Conservation (phyloP, 805 yeast species). For the Brettanomyces nanus region DNA sequence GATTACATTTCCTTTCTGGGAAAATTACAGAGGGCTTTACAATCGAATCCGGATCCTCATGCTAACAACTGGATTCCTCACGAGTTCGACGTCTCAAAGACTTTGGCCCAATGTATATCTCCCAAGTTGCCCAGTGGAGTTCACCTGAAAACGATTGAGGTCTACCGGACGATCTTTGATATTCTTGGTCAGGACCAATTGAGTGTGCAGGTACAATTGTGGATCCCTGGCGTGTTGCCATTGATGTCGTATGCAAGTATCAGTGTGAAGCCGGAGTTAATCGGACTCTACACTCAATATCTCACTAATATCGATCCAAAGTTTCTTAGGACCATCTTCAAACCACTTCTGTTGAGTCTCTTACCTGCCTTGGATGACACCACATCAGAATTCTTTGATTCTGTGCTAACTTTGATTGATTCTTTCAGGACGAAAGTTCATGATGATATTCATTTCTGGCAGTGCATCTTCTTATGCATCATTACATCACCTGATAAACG, state of each 20-base stretch:
- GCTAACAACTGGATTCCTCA: constrained; percentile 55
- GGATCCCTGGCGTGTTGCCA: constrained; percentile 94
- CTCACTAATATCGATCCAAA: constrained; percentile 44
- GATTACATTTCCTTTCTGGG: constrained; percentile 89
- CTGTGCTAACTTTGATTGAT: constrained; percentile 53
- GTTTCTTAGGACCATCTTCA: constrained; percentile 46
- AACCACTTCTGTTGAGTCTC: constrained; percentile 65
- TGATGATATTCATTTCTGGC: constrained; percentile 83
- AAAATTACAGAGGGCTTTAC: constrained; percentile 65
- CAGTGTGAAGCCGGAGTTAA: constrained; percentile 72
- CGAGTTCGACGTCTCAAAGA: constrained; percentile 55
- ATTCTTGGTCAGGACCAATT: constrained; percentile 50
- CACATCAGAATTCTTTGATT: constrained; percentile 69
- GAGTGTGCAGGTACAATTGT: constrained; percentile 49
- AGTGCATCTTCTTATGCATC: constrained; percentile 62
- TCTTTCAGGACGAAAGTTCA: constrained; percentile 44
- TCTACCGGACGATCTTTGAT: constrained; percentile 64
- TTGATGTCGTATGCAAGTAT: constrained; percentile 82
- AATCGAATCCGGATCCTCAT: constrained; percentile 34
- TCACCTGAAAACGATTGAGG: constrained; percentile 77
- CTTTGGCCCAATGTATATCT: constrained; percentile 71
- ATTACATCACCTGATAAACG: constrained; percentile 74
- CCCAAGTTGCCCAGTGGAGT: constrained; percentile 91
- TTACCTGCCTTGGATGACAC: constrained; percentile 92
- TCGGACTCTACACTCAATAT: constrained; percentile 50